Percentiles rank a stretch among this genome's conserved stretches.
Evolutionary conservation across 352 stramenopile species (phyloP).

Genomic region (Globisporangium emineosum): DNA sequence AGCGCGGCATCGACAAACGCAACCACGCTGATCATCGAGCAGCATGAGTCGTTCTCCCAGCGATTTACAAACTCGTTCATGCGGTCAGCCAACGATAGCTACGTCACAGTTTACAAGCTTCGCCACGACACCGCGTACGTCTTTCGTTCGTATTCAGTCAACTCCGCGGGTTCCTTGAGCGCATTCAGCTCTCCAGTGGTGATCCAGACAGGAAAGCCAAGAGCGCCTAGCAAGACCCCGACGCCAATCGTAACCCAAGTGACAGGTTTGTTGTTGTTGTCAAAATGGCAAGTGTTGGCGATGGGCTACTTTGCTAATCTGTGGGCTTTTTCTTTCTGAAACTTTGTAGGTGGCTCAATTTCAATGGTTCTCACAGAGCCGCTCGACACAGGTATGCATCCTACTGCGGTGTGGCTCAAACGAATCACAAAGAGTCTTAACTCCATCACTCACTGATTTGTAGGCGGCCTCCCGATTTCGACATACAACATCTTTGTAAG

Average conservation of each 20-base stretch:
- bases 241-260: constrained; percentile 24
- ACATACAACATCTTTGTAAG: constrained; percentile 31
- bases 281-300: neutral
- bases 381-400: constrained; percentile 29
- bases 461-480: constrained; percentile 32
- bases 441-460: too few species aligned
- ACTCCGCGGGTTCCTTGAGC: constrained; percentile 17
- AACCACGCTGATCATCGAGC: constrained; percentile 27
- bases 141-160: constrained; percentile 35
- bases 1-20: neutral
- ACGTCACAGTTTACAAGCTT: constrained; percentile 42
- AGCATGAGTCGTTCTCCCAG: constrained; percentile 24
- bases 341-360: constrained; percentile 29
- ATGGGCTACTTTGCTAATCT: neutral
- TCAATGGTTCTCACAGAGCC: constrained; percentile 28
- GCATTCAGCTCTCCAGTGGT: constrained; percentile 24
- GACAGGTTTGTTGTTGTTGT: constrained; percentile 31
- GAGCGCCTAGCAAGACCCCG: constrained; percentile 34
- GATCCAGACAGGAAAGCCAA: constrained; percentile 27
- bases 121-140: constrained; percentile 43
- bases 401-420: too few species aligned
- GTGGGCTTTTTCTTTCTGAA: neutral
- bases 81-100: constrained; percentile 8
- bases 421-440: too few species aligned
- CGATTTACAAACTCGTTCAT: constrained; percentile 23